These are phyloP conservation scores for Multifurca ochricompacta DNA, from an alignment of 768 basidiomycete species.

Conservation along the genomic window DNA sequence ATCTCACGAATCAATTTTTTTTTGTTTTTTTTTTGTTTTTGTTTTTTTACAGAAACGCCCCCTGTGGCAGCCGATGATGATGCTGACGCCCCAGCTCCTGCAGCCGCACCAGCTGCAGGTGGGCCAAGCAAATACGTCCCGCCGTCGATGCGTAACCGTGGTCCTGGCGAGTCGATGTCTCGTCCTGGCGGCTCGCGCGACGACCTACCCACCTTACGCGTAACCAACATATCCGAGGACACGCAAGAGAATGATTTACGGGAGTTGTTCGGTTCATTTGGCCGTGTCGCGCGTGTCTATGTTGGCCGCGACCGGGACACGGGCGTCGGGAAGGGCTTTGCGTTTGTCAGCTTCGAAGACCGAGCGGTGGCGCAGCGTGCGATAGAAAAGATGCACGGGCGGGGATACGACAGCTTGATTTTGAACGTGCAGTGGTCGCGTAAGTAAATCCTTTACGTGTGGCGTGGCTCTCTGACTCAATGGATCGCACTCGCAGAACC, in stretches of 20 bases:
- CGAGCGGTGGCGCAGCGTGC: conserved; percentile 73
- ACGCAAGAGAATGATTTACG: conserved; percentile 91
- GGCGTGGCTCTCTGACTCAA: conserved; percentile 5
- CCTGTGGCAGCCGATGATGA: conserved; percentile 32
- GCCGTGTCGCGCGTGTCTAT: conserved; percentile 81
- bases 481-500: conserved; percentile 28
- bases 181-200: conserved; percentile 52
- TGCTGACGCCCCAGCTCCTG: conserved; percentile 25
- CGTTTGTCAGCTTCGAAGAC: conserved; percentile 94
- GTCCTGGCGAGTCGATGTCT: conserved; percentile 21
- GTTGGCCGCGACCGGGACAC: conserved; percentile 94
- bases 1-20: conserved; percentile 7
- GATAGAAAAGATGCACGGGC: conserved; percentile 85
- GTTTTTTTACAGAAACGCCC: conserved; percentile 32
- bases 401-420: conserved; percentile 90
- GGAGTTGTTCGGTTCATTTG: conserved; percentile 83
- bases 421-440: conserved; percentile 59
- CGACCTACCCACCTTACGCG: conserved; percentile 92
- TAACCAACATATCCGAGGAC: conserved; percentile 95
- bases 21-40: too few species aligned
- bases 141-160: conserved; percentile 22
- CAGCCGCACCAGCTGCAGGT: conserved; percentile 11
- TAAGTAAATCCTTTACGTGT: conserved; percentile 33
- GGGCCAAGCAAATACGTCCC: conserved; percentile 22
- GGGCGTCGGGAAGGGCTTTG: conserved; percentile 91